Conservation (phyloP, 495 filamentous ascomycete species). For the Amniculicola lignicola region DNA sequence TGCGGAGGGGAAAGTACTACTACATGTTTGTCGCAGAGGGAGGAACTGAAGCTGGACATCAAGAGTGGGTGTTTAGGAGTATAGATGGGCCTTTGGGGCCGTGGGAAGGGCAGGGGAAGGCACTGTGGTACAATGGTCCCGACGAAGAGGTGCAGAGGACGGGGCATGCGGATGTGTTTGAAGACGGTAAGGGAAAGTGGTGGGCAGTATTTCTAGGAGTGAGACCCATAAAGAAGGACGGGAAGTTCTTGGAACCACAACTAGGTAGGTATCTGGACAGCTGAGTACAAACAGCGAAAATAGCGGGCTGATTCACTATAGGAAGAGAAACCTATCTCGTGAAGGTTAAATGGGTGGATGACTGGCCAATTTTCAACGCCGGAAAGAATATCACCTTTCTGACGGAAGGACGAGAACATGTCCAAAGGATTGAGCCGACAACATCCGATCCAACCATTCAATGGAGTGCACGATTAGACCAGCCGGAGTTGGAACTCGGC, state of each 20-base stretch:
- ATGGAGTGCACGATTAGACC: background rate
- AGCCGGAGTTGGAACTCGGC: background rate
- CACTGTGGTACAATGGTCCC: background rate
- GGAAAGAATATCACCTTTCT: background rate
- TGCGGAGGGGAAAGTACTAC: background rate
- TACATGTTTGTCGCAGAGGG: background rate
- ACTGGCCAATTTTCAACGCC: background rate
- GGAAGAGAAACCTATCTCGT: background rate
- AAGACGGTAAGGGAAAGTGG: background rate
- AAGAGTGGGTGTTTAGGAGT: background rate
- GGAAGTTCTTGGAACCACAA: background rate
- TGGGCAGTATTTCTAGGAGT: background rate
- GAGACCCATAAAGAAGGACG: background rate
- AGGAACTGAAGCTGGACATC: background rate
- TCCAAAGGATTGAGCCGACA: too few species aligned
- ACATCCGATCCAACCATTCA: too few species aligned
- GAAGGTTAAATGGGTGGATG: background rate
- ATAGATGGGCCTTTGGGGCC: background rate
- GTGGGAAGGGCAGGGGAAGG: background rate
- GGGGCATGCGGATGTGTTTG: background rate
- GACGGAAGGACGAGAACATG: background rate
- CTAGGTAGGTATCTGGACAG: too few species aligned
- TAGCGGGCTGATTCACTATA: too few species aligned
- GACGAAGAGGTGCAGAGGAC: background rate
- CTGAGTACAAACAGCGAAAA: too few species aligned